Evolutionary conservation across 257 asterid genomes (phyloP), one percentile per base, ranked within the genome.

Genomic region (Sherardia arvensis): DNA sequence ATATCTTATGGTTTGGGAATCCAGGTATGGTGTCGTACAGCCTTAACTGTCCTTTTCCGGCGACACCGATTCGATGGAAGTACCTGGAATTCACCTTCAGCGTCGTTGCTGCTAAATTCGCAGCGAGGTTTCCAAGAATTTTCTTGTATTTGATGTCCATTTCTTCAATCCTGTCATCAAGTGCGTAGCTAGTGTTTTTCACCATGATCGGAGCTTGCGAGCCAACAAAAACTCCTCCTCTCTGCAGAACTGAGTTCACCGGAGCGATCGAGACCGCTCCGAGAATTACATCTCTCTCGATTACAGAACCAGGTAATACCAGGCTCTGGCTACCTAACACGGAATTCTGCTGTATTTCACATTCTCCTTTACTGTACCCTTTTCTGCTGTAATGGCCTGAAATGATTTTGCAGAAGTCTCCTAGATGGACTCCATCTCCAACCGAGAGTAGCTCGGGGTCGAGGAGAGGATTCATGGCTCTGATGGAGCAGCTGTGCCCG

Each of bases 201-300:
- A 86, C 85, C 95, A 84, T 84, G 36, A 82, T 74, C 0, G 91
- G 84, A 64, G 62, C 8, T 27, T 81, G 81, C n/a, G 85, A 76
- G 4, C 95, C 95, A 5, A 86, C 83, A 38, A 30, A 86, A 11
- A 84, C 75, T 0, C 95, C 91, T 0, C 91, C 84, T 5, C 67
- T 53, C 38, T 62, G 75, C 28, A 86, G 84, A 53, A 78, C 72
- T 29, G 73, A 53, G 14, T 66, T 72, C 56, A 14, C 20, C 12
- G 84, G 91, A 68, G 91, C 84, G 63, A 78, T 79, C 7, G 91
- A 86, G 65, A 86, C 80, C n/a, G 95, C 91, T 5, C 95, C 91
- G 27, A 86, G 81, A 73, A 86, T 80, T 47, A 84, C 95, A 67
- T 86, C 79, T 28, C 66, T 69, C 74, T 84, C 87, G 28, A 86